These are phyloP conservation scores for Colletotrichum melonis DNA, from an alignment of 2,329 filamentous ascomycete species.

Conservation along the genomic window DNA sequence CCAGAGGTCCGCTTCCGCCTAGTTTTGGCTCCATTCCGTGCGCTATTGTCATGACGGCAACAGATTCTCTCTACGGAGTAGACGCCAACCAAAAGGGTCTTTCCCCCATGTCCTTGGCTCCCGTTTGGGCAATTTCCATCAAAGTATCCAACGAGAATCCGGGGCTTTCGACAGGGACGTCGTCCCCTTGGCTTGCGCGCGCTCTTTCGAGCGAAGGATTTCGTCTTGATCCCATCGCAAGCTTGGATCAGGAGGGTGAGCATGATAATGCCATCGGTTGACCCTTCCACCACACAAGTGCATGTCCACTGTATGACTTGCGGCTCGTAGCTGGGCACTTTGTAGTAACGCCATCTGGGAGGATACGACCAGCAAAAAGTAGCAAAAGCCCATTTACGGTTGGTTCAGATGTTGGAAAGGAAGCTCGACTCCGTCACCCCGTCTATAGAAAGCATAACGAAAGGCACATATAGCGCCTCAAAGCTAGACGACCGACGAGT, in stretches of 20 bases:
- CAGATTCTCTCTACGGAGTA: neutral
- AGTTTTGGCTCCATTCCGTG: neutral
- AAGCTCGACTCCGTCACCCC: conserved; percentile 2
- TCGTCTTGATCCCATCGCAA: neutral
- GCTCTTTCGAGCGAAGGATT: neutral
- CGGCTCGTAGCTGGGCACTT: neutral
- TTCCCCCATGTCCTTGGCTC: conserved; percentile 2
- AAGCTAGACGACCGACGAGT: neutral
- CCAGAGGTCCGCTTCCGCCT: neutral
- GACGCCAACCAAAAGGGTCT: neutral
- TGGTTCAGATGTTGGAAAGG: neutral
- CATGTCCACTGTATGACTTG: neutral
- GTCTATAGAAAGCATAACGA: neutral
- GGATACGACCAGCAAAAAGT: no score
- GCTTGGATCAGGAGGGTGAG: neutral
- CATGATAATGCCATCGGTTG: neutral
- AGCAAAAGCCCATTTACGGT: neutral
- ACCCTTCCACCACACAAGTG: neutral
- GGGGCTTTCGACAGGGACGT: neutral
- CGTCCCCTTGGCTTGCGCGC: neutral
- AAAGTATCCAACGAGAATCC: conserved; percentile 9
- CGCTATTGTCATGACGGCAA: neutral
- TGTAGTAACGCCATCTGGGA: no score
- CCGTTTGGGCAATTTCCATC: neutral
- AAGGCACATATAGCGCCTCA: conserved; percentile 1